Evolutionary conservation across 1,284 basidiomycete genomes (phyloP), one percentile per base, ranked within the genome.

Genomic region (Spongiforma sp.): DNA sequence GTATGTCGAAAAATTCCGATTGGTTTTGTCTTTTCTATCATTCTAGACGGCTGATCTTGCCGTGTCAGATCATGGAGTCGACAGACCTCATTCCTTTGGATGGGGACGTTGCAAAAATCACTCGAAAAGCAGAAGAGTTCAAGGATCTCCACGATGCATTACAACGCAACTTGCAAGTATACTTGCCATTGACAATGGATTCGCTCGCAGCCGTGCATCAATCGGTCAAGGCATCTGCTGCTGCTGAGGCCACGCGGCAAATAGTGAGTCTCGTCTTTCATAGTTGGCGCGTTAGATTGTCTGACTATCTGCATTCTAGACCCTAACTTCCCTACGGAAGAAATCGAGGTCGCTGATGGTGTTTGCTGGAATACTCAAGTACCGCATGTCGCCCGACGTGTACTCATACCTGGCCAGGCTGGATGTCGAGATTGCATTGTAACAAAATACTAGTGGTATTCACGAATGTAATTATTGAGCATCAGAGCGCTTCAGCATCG

Each of bases 181-280:
- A 98, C 75, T 85, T 99, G 43, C 88, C 95, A 33, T 87, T 96
- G 61, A 93, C 93, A n/a, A 99, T 99, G 97, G 94, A 96, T 74
- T 89, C 91, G 32, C 86, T 99, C 33, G 92, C 93, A 67, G 87
- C 86, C 28, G 85, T 95, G 12, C 91, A 95, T 70, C 89, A 90
- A 67, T 86, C 86, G 67, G 81, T 90, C 63, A 96, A 96, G 78
- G 80, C 84, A n/a, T 89, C 90, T 32, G 81, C 33, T 55, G 33
- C 33, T 60, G 86, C 90, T 19, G 94, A 95, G 69, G 83, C 85
- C 28, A 88, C 87, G 4, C 83, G 90, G 67, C 91, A 94, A 71
- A 86, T 89, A 83, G 93, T 93, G 65, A 66, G 88, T 78, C 26
- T 26, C 50, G 21, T n/a, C 61, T 28, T 48, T 19, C 30, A 1